These are phyloP conservation scores for Mycena filopes DNA, from an alignment of 768 basidiomycete species.

Conservation along the genomic window DNA sequence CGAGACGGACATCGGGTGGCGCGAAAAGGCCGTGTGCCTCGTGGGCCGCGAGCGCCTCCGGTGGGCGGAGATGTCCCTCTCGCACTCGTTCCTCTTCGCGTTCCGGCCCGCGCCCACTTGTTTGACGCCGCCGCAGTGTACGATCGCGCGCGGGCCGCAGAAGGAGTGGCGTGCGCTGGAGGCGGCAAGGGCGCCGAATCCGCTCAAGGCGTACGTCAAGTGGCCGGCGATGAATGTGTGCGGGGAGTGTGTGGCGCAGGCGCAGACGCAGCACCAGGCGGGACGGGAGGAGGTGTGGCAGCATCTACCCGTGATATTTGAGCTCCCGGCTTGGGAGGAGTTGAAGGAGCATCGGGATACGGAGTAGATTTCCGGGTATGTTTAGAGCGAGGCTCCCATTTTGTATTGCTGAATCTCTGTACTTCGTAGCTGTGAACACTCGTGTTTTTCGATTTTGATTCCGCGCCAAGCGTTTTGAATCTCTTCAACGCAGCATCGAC, in stretches of 20 bases:
- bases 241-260: conserved; percentile 32
- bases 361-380: conserved; percentile 1
- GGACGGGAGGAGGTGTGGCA: conserved; percentile 39
- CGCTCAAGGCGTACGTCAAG: conserved; percentile 29
- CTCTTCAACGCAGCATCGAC: too few species aligned
- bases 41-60: conserved; percentile 54
- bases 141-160: conserved; percentile 49
- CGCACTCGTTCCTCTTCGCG: conserved; percentile 54
- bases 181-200: conserved; percentile 44
- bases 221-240: conserved; percentile 37
- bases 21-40: conserved; percentile 50
- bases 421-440: too few species aligned
- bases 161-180: conserved; percentile 56
- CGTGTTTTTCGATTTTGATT: too few species aligned
- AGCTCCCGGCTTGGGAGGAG: conserved; percentile 33
- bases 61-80: conserved; percentile 52
- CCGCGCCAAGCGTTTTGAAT: too few species aligned
- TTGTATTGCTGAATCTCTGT: too few species aligned
- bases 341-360: conserved; percentile 20
- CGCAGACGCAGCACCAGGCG: conserved; percentile 35
- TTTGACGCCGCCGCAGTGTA: conserved; percentile 43
- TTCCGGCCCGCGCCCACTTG: conserved; percentile 49
- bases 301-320: conserved; percentile 36
- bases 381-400: background rate
- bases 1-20: conserved; percentile 51